Percentiles rank a stretch among this genome's conserved stretches.
Conservation (phyloP, 75 land plant species). For the Pinus tabuliformis region DNA sequence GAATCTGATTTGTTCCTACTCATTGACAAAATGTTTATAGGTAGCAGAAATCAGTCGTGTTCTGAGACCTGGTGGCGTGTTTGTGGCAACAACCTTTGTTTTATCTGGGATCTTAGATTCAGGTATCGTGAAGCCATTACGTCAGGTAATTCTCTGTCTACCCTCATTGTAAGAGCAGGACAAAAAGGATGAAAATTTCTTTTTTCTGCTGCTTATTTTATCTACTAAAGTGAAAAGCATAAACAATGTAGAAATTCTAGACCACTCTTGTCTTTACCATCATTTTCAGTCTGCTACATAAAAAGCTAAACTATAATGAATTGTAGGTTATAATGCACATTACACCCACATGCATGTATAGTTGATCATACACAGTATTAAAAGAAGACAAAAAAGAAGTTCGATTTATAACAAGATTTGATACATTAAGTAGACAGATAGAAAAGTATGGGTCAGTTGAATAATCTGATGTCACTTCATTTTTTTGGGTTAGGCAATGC, state of each 20-base stretch:
- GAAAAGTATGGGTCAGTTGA: not conserved
- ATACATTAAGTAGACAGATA: not conserved
- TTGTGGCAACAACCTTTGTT: constrained; percentile 91
- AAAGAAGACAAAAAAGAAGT: not conserved
- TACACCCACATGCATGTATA: not conserved
- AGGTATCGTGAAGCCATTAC: constrained; percentile 27
- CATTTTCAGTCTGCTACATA: not conserved
- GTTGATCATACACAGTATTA: not conserved
- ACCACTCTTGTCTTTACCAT: not conserved
- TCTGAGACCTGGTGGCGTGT: constrained; percentile 86
- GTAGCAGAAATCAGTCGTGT: constrained; percentile 87
- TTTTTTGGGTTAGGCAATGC: constrained; percentile 24
- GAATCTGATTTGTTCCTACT: too few relatives aligned
- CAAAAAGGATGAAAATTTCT: not conserved
- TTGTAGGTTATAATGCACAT: not conserved
- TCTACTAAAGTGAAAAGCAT: not conserved
- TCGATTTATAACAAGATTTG: not conserved
- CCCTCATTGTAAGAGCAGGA: not conserved
- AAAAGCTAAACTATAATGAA: not conserved
- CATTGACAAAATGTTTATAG: constrained; percentile 48
- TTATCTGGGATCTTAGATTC: constrained; percentile 21
- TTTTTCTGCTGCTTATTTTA: constrained; percentile 1
- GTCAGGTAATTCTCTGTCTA: constrained; percentile 23
- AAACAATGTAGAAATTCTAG: not conserved
- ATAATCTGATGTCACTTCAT: not conserved